These are phyloP conservation scores for Orobanche coerulescens DNA, from an alignment of 257 asterid species.

Conservation along the genomic window DNA sequence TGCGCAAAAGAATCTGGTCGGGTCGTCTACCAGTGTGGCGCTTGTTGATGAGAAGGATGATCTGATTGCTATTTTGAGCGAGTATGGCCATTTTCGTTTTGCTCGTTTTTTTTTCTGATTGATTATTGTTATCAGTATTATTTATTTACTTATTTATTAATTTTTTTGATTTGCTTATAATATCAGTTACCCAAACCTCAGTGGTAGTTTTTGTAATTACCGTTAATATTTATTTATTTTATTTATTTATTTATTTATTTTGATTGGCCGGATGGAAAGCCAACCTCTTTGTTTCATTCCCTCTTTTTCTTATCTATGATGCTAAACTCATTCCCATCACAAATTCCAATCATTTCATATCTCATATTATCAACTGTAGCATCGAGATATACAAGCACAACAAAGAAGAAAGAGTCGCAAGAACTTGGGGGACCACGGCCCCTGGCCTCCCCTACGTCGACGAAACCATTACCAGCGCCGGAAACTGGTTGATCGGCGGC, in stretches of 20 bases:
- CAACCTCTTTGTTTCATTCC: neutral
- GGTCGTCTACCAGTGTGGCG: slow-evolving; percentile 51
- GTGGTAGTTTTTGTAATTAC: neutral
- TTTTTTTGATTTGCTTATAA: no score
- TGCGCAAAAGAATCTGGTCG: slow-evolving; percentile 49
- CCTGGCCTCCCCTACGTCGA: slow-evolving; percentile 83
- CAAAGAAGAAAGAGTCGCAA: slow-evolving; percentile 86
- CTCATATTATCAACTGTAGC: no score
- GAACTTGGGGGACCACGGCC: slow-evolving; percentile 95
- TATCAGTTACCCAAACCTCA: neutral
- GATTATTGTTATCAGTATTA: neutral
- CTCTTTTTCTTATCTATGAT: no score
- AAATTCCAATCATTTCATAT: no score
- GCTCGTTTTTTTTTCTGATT: neutral
- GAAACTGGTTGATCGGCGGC: slow-evolving; percentile 92
- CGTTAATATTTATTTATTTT: no score
- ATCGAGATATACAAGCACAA: slow-evolving; percentile 85
- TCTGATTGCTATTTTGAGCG: slow-evolving; percentile 55
- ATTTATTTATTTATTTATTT: no score
- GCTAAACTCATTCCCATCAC: no score
- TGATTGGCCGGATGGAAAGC: no score
- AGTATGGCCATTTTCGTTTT: slow-evolving; percentile 34
- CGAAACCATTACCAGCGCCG: slow-evolving; percentile 53
- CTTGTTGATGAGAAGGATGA: slow-evolving; percentile 48
- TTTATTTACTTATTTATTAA: no score